Conservation (phyloP, 139 green algal species). For the Volvox africanus region DNA sequence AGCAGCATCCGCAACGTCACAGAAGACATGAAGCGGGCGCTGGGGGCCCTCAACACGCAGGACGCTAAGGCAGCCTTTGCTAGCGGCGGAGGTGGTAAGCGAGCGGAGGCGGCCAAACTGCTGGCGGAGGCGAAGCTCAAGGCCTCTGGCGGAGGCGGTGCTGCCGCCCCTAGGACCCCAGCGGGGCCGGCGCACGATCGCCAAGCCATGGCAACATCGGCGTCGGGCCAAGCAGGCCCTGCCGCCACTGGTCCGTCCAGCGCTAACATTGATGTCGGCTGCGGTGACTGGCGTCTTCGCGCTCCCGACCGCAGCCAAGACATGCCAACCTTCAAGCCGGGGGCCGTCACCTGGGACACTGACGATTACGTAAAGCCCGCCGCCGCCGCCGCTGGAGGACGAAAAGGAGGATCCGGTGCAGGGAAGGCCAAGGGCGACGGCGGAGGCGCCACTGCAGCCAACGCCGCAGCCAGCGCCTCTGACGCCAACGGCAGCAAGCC, state of each 20-base stretch:
- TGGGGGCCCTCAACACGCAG: constrained; percentile 69
- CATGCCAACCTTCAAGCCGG: constrained; percentile 83
- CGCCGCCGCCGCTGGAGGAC: background rate
- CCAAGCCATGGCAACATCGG: background rate
- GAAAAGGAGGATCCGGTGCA: background rate
- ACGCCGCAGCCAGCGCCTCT: background rate
- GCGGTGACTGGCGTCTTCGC: constrained; percentile 72
- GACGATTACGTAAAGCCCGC: constrained; percentile 66
- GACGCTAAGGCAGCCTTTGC: constrained; percentile 58
- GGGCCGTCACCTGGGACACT: constrained; percentile 91
- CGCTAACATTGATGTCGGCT: background rate
- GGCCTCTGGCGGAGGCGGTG: constrained; percentile 3
- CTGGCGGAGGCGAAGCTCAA: constrained; percentile 76
- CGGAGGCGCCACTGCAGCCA: background rate
- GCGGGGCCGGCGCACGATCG: constrained; percentile 14
- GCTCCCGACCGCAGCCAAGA: constrained; percentile 56
- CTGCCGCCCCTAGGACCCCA: constrained; percentile 6
- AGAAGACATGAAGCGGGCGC: constrained; percentile 84
- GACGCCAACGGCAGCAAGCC: constrained; percentile 43
- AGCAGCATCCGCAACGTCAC: constrained; percentile 65
- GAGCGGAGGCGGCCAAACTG: constrained; percentile 66
- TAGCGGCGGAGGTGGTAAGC: constrained; percentile 67
- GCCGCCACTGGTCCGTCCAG: background rate
- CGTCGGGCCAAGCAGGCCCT: background rate
- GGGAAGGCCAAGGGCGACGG: too few species aligned